Evolutionary conservation across 306 rosid species (phyloP).

Genomic region (Quercus parvula): DNA sequence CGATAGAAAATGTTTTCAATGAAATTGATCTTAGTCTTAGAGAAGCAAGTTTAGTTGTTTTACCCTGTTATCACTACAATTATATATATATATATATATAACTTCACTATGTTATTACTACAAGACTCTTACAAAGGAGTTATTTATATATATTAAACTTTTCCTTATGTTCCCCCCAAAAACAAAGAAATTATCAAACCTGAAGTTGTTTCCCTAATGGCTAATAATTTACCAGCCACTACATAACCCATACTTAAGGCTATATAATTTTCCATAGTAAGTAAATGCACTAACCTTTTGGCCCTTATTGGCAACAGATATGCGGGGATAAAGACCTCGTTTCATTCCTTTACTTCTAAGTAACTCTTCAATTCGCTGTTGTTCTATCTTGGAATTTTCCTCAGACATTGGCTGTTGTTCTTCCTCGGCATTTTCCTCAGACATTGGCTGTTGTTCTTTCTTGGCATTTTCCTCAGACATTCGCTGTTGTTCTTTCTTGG

Average conservation of each 20-base stretch:
- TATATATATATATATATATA: too few relatives aligned
- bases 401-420: too few relatives aligned
- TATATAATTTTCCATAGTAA: neutral
- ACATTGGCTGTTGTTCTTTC: too few relatives aligned
- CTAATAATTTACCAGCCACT: neutral
- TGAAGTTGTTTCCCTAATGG: neutral
- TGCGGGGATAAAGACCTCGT: constrained; percentile 60
- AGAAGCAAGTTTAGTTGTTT: neutral
- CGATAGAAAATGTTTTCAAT: neutral
- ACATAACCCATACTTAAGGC: neutral
- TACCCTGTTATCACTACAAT: neutral
- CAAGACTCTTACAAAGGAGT: neutral
- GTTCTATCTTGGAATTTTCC: constrained; percentile 29
- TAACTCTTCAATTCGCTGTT: constrained; percentile 46
- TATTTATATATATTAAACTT: neutral
- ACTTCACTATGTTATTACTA: neutral
- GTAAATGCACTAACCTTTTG: constrained; percentile 50
- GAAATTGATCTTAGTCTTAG: neutral
- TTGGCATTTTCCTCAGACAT: too few relatives aligned
- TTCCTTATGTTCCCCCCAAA: neutral
- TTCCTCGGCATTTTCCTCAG: too few relatives aligned
- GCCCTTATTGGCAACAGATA: constrained; percentile 64
- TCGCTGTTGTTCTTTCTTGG: too few relatives aligned
- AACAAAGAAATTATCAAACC: neutral
- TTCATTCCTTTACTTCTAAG: constrained; percentile 49